Conservation (phyloP, 768 basidiomycete species). For the Gyrodon lividus region DNA sequence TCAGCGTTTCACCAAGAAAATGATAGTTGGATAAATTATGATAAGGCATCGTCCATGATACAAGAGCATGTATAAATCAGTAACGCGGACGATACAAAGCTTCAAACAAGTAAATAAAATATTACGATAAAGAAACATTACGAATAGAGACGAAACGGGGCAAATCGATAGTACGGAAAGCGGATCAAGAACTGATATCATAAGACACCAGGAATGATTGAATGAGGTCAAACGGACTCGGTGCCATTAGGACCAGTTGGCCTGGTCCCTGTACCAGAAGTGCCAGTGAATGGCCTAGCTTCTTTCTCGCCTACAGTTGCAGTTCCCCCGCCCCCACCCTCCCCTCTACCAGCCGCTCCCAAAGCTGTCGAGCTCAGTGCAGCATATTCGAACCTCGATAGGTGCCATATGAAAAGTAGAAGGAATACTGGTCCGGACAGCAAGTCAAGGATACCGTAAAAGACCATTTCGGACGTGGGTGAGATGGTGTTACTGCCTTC, state of each 20-base stretch:
- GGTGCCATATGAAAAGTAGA: constrained; percentile 26
- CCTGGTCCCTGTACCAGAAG: background rate
- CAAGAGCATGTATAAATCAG: too few species aligned
- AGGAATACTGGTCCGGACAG: constrained; percentile 40
- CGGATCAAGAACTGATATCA: too few species aligned
- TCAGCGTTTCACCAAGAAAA: too few species aligned
- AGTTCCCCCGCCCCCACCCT: background rate
- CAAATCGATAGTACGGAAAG: too few species aligned
- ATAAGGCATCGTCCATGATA: background rate
- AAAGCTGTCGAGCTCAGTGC: constrained; percentile 9
- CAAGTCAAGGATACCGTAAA: constrained; percentile 49
- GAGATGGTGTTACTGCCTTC: constrained; percentile 53
- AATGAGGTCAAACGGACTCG: too few species aligned
- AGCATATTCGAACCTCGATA: background rate
- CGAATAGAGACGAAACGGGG: too few species aligned
- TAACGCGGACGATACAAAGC: too few species aligned
- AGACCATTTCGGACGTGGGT: constrained; percentile 52
- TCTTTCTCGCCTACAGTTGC: background rate
- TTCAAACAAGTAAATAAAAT: too few species aligned
- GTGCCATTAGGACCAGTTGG: background rate
- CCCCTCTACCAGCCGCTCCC: constrained; percentile 7
- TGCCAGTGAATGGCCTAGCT: background rate
- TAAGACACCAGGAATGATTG: too few species aligned
- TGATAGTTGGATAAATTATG: too few species aligned
- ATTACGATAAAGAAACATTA: too few species aligned